These are phyloP conservation scores for Microcyclospora pomicola DNA, from an alignment of 2,329 filamentous ascomycete species.

Conservation along the genomic window DNA sequence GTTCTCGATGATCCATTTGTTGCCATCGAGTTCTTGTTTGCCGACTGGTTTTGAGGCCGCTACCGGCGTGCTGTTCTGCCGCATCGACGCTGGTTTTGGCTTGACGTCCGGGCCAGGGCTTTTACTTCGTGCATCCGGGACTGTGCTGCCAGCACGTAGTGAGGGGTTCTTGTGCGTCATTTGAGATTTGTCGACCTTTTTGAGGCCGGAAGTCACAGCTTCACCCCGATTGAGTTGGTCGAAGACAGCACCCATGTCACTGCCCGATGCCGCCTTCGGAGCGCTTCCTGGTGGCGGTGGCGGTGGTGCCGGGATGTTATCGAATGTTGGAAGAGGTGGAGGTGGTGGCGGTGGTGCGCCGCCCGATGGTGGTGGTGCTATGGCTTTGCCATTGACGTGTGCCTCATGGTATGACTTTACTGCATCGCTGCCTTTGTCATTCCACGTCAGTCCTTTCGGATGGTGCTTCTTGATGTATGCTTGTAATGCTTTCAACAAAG, in stretches of 20 bases:
- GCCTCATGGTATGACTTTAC: constrained; percentile 51
- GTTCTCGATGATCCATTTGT: constrained; percentile 95
- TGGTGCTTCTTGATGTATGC: constrained; percentile 79
- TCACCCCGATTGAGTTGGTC: constrained; percentile 80
- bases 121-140: constrained; percentile 56
- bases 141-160: constrained; percentile 58
- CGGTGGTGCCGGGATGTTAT: constrained; percentile 39
- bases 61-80: constrained; percentile 26
- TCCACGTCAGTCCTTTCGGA: constrained; percentile 71
- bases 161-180: constrained; percentile 99
- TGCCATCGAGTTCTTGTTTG: constrained; percentile 42
- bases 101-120: constrained; percentile 72
- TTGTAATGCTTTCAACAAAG: constrained; percentile 69
- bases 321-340: constrained; percentile 24
- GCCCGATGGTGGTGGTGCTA: constrained; percentile 11
- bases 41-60: constrained; percentile 13
- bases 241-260: constrained; percentile 78
- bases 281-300: constrained; percentile 47
- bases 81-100: constrained; percentile 36
- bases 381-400: constrained; percentile 17
- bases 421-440: constrained; percentile 59
- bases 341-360: constrained; percentile 36
- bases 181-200: constrained; percentile 86
- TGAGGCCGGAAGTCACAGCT: constrained; percentile 72
- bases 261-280: constrained; percentile 28